These are phyloP conservation scores for Neoboletus subvelutipes DNA, from an alignment of 768 basidiomycete genomes.

Conservation along the genomic window DNA sequence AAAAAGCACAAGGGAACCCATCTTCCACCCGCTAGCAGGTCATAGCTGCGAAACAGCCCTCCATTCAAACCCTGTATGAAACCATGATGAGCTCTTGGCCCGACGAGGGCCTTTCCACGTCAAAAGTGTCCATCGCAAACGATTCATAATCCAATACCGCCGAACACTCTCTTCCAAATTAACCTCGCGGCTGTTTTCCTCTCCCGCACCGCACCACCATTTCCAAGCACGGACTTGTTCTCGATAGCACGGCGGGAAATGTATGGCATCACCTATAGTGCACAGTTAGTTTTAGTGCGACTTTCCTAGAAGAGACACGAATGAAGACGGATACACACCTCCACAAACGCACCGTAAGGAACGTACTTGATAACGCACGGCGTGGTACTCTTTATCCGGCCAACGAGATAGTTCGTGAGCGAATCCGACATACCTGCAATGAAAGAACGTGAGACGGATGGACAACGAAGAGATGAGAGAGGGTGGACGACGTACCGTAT, in stretches of 20 bases:
- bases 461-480: neutral
- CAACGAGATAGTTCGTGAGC: slow-evolving; percentile 68
- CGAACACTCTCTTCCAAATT: slow-evolving; percentile 35
- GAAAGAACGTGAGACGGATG: neutral
- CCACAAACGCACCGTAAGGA: slow-evolving; percentile 70
- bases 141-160: slow-evolving; percentile 23
- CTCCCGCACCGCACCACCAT: slow-evolving; percentile 55
- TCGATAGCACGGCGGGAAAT: slow-evolving; percentile 85
- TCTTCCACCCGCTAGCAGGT: neutral
- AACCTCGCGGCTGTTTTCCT: slow-evolving; percentile 28
- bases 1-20: neutral
- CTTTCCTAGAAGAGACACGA: neutral
- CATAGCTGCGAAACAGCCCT: neutral
- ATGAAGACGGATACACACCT: slow-evolving; percentile 39
- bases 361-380: slow-evolving; percentile 85
- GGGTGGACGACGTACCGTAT: slow-evolving; percentile 57
- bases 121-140: neutral
- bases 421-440: slow-evolving; percentile 80
- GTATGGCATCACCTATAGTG: slow-evolving; percentile 81
- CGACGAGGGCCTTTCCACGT: neutral
- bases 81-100: neutral
- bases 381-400: slow-evolving; percentile 45
- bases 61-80: neutral
- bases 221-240: slow-evolving; percentile 85
- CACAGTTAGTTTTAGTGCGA: neutral